Evolutionary conservation across 345 rosid genomes (phyloP), one percentile per base, ranked within the genome.

Genomic region (Cardamine resedifolia): DNA sequence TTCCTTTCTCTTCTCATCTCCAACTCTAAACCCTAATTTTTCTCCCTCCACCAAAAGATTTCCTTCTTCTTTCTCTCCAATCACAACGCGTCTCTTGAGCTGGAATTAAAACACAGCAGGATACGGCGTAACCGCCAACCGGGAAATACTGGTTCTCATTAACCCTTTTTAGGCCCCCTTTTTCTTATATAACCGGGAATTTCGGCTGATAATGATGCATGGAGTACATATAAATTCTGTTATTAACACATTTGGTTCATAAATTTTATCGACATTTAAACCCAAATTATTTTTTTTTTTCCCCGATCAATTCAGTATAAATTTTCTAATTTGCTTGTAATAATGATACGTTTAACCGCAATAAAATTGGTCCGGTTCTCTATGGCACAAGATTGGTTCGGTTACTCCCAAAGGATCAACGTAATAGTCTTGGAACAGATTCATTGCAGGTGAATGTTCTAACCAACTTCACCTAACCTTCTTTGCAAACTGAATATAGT

Each of bases 21-120:
- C 57, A 48, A 11, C 60, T 8, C 70, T 23, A 64, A 72, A 64
- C 70, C 71, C 77, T 72, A 64, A 43, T 15, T 61, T 61, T 57
- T 45, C 47, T 20, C 53, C n/a, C 14, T 41, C 28, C 10, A 20
- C 3, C 23, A 27, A 52, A 10, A 15, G 10, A 52, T 58, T 20
- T 58, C 16, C 6, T 2, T 23, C 7, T 12, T 60, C 23, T 1
- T 1, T 43, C 30, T 49, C 15, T 52, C 34, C 20, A n/a, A 48
- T 16, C 14, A 8, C 19, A 14, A 47, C 59, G 30, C 75, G 68
- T 60, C 41, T 60, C 43, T 52, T 62, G 34, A 30, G 70, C 70
- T 72, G 64, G 38, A 20, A 53, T 16, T 2, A 41, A 10, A 28
- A 72, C 69, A 62, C 26, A 52, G 36, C 44, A 14, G 6, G 4